Percentiles rank a stretch among this genome's conserved stretches.
phyloP scores from a whole-genome alignment of 139 green algal genomes.

The Chlorella sp. region DNA sequence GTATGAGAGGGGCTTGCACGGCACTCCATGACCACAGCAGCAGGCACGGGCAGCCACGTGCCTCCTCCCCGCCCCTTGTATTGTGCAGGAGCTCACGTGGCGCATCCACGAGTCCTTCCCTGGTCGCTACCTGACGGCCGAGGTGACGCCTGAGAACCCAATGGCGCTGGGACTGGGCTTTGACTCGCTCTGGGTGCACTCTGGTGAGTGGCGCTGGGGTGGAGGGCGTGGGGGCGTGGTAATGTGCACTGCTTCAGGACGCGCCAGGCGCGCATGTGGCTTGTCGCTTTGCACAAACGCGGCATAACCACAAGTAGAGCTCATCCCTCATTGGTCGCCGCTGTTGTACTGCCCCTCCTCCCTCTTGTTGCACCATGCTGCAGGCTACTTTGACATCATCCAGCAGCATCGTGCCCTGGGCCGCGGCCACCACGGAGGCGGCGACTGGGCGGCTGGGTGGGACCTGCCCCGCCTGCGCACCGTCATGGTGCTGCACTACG shows the following conservation, averaged over 20 bases:
- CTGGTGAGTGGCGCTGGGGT: no score
- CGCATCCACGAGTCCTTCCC: slow-evolving; percentile 35
- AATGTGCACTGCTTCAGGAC: no score
- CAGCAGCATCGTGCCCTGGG: slow-evolving; percentile 27
- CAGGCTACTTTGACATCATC: slow-evolving; percentile 50
- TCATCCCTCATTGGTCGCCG: no score
- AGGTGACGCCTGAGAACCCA: slow-evolving; percentile 56
- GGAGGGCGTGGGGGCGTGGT: no score
- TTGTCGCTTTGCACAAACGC: no score
- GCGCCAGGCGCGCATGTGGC: no score
- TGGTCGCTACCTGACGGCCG: slow-evolving; percentile 49
- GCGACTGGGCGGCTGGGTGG: slow-evolving; percentile 45
- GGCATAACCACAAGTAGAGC: no score
- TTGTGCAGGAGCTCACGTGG: slow-evolving; percentile 41
- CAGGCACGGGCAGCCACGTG: background rate
- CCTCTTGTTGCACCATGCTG: background rate
- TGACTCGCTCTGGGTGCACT: slow-evolving; percentile 49
- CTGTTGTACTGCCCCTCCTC: slow-evolving; percentile 3
- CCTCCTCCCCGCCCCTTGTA: background rate
- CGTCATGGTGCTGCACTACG: slow-evolving; percentile 50
- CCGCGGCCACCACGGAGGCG: slow-evolving; percentile 46
- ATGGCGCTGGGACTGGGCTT: slow-evolving; percentile 41
- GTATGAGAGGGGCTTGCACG: no score
- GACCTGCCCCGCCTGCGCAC: slow-evolving; percentile 45
- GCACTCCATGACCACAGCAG: background rate